Conservation (phyloP, 106 monocot species). For the Allium fistulosum region DNA sequence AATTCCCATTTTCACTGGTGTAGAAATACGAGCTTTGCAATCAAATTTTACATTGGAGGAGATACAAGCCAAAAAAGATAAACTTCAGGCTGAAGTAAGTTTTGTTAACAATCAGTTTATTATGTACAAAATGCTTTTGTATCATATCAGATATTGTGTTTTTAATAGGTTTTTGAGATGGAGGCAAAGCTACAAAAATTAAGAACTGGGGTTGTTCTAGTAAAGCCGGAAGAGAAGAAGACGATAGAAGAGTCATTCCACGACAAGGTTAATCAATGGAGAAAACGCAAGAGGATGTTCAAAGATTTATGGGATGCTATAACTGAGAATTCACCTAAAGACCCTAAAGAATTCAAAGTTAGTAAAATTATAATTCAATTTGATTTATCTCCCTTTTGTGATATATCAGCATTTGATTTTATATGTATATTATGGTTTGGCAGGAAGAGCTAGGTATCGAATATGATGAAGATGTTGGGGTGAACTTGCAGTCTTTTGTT, state of each 20-base stretch:
- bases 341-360: constrained; percentile 93
- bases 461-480: constrained; percentile 92
- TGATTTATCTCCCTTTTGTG: neutral
- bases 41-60: constrained; percentile 82
- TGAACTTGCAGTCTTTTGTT: constrained; percentile 51
- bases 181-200: constrained; percentile 70
- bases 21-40: constrained; percentile 74
- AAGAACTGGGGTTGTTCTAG: constrained; percentile 52
- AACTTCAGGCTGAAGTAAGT: constrained; percentile 54
- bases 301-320: constrained; percentile 92
- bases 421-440: neutral
- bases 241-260: constrained; percentile 42
- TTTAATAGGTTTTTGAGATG: constrained; percentile 59
- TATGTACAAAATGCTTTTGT: too few species aligned
- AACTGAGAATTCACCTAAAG: constrained; percentile 85
- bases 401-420: neutral
- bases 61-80: constrained; percentile 49
- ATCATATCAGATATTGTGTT: neutral
- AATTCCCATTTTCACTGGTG: constrained; percentile 1
- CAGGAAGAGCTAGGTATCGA: constrained; percentile 96
- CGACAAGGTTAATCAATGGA: constrained; percentile 80
- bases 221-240: constrained; percentile 84
- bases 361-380: neutral
- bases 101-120: neutral
- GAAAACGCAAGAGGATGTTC: constrained; percentile 88